Percentiles rank a stretch among this genome's conserved stretches.
Evolutionary conservation across 306 rosid species (phyloP).

Genomic region (Citrullus amarus): DNA sequence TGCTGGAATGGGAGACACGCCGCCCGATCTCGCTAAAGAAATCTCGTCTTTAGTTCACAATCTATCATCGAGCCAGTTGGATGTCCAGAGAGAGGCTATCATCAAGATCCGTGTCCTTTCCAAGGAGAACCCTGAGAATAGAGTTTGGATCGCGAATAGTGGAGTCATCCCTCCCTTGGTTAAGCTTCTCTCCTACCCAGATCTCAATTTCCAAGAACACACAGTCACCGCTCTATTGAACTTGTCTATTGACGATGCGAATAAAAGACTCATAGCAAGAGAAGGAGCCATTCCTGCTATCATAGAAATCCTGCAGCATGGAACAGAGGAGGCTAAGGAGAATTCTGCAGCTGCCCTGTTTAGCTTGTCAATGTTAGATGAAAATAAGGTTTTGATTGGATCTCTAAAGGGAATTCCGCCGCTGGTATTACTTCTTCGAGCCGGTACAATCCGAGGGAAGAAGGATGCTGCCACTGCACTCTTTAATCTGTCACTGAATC

Average conservation of each 20-base stretch:
- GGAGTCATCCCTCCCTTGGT: slow-evolving; percentile 78
- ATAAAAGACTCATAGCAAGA: slow-evolving; percentile 48
- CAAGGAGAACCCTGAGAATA: slow-evolving; percentile 67
- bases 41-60: slow-evolving; percentile 38
- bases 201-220: slow-evolving; percentile 62
- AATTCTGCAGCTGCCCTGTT: slow-evolving; percentile 81
- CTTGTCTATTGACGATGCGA: slow-evolving; percentile 62
- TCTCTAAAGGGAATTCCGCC: slow-evolving; percentile 49
- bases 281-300: slow-evolving; percentile 80
- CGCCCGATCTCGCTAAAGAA: slow-evolving; percentile 26
- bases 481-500: slow-evolving; percentile 49
- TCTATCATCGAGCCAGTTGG: slow-evolving; percentile 35
- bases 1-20: slow-evolving; percentile 18
- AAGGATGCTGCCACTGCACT: slow-evolving; percentile 83
- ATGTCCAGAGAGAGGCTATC: slow-evolving; percentile 55
- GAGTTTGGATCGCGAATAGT: slow-evolving; percentile 46
- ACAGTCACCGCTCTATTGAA: slow-evolving; percentile 72
- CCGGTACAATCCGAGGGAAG: slow-evolving; percentile 62
- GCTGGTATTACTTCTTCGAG: slow-evolving; percentile 39
- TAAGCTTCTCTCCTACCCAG: slow-evolving; percentile 54
- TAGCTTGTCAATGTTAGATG: slow-evolving; percentile 80
- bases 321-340: slow-evolving; percentile 59
- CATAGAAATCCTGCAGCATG: slow-evolving; percentile 53
- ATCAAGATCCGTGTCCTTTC: slow-evolving; percentile 60
- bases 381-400: slow-evolving; percentile 55